phyloP scores from a whole-genome alignment of 805 yeast species.

The Zygosaccharomyces pseudorouxii region DNA sequence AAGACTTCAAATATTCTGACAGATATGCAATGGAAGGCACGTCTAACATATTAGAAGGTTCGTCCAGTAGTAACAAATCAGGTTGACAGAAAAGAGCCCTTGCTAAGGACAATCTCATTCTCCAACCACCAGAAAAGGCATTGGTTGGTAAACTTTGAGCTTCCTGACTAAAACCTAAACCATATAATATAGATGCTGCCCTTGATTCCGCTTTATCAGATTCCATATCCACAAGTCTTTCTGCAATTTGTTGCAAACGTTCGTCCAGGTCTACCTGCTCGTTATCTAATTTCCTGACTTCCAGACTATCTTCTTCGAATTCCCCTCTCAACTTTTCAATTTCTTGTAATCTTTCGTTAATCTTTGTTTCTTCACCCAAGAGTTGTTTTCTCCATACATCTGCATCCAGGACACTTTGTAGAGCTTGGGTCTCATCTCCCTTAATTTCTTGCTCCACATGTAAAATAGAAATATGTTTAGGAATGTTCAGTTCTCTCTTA shows the following conservation, averaged over 20 bases:
- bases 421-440: slow-evolving; percentile 88
- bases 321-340: slow-evolving; percentile 65
- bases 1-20: slow-evolving; percentile 83
- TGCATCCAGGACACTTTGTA: slow-evolving; percentile 96
- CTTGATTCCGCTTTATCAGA: slow-evolving; percentile 95
- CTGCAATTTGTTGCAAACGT: slow-evolving; percentile 73
- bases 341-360: slow-evolving; percentile 68
- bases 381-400: slow-evolving; percentile 98
- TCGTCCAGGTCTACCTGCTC: slow-evolving; percentile 83
- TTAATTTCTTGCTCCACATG: slow-evolving; percentile 96
- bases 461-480: slow-evolving; percentile 90
- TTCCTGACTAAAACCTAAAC: slow-evolving; percentile 89
- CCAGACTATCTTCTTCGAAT: slow-evolving; percentile 71
- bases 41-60: slow-evolving; percentile 99
- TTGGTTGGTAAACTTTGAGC: slow-evolving; percentile 82
- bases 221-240: slow-evolving; percentile 87
- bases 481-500: slow-evolving; percentile 88
- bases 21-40: slow-evolving; percentile 95
- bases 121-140: slow-evolving; percentile 99
- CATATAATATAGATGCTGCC: slow-evolving; percentile 89
- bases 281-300: slow-evolving; percentile 73
- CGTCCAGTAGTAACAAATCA: slow-evolving; percentile 87
- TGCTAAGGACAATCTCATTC: slow-evolving; percentile 98
- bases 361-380: slow-evolving; percentile 67
- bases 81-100: slow-evolving; percentile 97